phyloP scores from a whole-genome alignment of 306 rosid species.

The Argentina anserina region DNA sequence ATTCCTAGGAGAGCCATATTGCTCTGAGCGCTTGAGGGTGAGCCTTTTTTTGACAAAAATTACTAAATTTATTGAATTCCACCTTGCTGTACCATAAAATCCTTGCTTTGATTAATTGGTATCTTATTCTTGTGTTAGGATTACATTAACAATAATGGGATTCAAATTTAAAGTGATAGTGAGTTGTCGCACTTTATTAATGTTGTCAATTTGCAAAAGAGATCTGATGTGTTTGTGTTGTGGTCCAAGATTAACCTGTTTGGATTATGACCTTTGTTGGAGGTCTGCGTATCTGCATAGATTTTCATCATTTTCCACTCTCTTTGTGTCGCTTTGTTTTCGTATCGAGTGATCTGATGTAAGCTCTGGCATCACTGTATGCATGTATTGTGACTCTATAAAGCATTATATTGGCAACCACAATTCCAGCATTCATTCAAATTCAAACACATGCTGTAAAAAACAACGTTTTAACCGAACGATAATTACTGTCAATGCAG shows the following conservation, averaged over 20 bases:
- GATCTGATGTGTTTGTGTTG: not conserved
- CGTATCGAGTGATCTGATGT: not conserved
- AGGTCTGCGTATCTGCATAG: conserved; percentile 19
- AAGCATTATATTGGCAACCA: not conserved
- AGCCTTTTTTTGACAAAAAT: conserved; percentile 25
- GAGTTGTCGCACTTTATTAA: not conserved
- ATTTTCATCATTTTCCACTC: not conserved
- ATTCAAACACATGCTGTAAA: too few relatives aligned
- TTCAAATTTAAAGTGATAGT: not conserved
- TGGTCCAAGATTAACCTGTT: not conserved
- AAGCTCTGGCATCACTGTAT: conserved; percentile 3
- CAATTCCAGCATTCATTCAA: not conserved
- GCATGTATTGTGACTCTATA: not conserved
- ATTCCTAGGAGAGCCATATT: conserved; percentile 28
- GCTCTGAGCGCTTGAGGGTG: conserved; percentile 27
- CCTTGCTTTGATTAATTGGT: not conserved
- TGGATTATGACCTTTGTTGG: not conserved
- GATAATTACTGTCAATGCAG: too few relatives aligned
- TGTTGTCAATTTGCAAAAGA: not conserved
- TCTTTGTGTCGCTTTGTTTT: not conserved
- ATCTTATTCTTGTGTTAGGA: not conserved
- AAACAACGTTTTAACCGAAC: too few relatives aligned
- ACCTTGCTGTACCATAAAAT: not conserved
- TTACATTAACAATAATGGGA: not conserved
- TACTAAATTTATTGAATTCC: not conserved